These are phyloP conservation scores for Starmerella bombi DNA, from an alignment of 805 yeast species.

Conservation along the genomic window DNA sequence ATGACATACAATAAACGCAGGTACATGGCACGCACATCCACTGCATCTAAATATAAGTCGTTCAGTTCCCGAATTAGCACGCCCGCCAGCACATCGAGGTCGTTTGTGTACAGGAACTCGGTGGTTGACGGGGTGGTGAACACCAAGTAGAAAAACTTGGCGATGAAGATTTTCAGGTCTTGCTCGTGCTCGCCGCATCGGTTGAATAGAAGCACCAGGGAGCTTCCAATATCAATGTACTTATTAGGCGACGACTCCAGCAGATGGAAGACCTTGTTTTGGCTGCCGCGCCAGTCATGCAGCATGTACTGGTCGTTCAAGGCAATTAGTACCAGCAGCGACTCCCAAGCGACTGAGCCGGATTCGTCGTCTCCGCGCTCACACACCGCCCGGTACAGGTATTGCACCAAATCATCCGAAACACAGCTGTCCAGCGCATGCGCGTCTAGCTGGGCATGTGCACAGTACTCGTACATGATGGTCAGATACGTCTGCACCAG, in stretches of 20 bases:
- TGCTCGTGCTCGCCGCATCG: conserved; percentile 44
- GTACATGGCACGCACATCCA: conserved; percentile 51
- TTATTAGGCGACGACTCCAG: conserved; percentile 34
- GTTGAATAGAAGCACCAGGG: conserved; percentile 62
- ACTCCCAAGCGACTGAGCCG: conserved; percentile 32
- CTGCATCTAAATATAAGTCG: conserved; percentile 44
- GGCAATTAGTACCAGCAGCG: conserved; percentile 57
- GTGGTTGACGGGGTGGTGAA: conserved; percentile 53
- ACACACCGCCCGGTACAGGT: conserved; percentile 36
- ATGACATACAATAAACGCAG: conserved; percentile 63
- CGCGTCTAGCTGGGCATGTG: conserved; percentile 5
- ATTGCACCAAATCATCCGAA: conserved; percentile 36
- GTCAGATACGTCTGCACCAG: conserved; percentile 37
- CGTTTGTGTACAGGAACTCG: conserved; percentile 68
- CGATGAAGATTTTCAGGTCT: conserved; percentile 59
- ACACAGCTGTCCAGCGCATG: conserved; percentile 20
- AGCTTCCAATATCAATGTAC: conserved; percentile 48
- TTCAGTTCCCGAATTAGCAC: conserved; percentile 68
- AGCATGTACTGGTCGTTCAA: conserved; percentile 84
- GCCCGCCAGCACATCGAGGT: conserved; percentile 69
- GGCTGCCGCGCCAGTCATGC: conserved; percentile 5
- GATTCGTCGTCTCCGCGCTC: conserved; percentile 12
- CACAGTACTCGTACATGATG: conserved; percentile 5
- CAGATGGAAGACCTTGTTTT: conserved; percentile 44
- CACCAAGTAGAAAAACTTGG: conserved; percentile 63